These are phyloP conservation scores for Microascus cirrosus DNA, from an alignment of 2,329 filamentous ascomycete genomes.

Conservation along the genomic window DNA sequence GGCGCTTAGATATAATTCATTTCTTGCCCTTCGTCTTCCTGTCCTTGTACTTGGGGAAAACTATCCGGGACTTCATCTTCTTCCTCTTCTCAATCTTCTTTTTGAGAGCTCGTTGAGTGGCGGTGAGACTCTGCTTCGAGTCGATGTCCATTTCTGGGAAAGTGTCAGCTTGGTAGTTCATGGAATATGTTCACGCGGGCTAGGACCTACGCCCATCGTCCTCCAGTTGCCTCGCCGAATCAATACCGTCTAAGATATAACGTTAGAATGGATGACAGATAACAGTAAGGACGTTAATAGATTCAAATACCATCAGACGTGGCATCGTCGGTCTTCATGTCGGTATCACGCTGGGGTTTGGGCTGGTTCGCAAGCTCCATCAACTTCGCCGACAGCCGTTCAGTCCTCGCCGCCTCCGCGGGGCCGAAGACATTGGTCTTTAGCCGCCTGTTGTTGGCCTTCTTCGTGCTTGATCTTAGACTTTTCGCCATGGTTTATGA, in stretches of 20 bases:
- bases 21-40: conserved; percentile 32
- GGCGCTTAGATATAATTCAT: conserved; percentile 1
- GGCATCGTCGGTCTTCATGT: conserved; percentile 36
- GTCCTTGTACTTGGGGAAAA: conserved; percentile 48
- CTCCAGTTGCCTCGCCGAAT: background rate
- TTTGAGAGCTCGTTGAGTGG: conserved; percentile 18
- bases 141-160: conserved; percentile 47
- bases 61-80: conserved; percentile 43
- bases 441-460: conserved; percentile 72
- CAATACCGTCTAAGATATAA: background rate
- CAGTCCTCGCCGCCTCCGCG: conserved; percentile 64
- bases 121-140: conserved; percentile 9
- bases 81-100: conserved; percentile 46
- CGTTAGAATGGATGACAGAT: background rate
- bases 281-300: background rate
- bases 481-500: conserved; percentile 69
- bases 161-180: background rate
- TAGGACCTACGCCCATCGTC: background rate
- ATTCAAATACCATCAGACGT: conserved; percentile 9
- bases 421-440: conserved; percentile 78
- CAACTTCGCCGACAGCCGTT: conserved; percentile 77
- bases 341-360: conserved; percentile 45
- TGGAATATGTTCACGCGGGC: background rate
- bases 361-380: conserved; percentile 69
- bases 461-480: conserved; percentile 64